phyloP scores from a whole-genome alignment of 2,329 filamentous ascomycete genomes.

The Aspergillus brunneoviolaceus region DNA sequence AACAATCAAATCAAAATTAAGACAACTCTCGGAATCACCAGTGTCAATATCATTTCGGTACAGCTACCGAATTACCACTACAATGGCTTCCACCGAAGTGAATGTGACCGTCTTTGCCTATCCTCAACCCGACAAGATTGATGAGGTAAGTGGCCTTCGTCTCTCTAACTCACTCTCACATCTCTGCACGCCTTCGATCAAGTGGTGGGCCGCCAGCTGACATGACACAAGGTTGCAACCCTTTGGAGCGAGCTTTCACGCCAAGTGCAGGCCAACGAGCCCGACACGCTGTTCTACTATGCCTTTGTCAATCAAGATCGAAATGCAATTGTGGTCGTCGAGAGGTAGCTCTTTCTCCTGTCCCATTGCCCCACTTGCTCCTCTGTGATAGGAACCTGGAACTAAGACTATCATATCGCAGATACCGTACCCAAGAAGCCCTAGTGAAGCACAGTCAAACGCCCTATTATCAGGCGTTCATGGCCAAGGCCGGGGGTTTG shows the following conservation, averaged over 20 bases:
- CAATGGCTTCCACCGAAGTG: neutral
- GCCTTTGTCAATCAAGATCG: conserved; percentile 26
- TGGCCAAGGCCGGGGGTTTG: neutral
- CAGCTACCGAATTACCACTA: neutral
- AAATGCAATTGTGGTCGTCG: conserved; percentile 35
- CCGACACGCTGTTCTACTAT: conserved; percentile 34
- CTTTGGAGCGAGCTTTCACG: conserved; percentile 27
- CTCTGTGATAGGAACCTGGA: neutral
- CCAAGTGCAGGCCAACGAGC: conserved; percentile 34
- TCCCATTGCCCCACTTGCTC: neutral
- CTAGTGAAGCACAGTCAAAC: neutral
- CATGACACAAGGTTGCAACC: conserved; percentile 23
- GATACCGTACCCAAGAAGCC: neutral
- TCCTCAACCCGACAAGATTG: conserved; percentile 32
- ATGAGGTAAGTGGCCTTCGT: conserved; percentile 26
- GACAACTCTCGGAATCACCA: no score
- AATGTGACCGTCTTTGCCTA: conserved; percentile 2
- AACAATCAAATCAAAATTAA: no score
- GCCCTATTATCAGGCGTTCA: neutral
- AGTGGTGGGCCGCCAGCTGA: neutral
- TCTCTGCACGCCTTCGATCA: no score
- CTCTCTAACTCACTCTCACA: neutral
- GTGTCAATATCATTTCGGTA: no score
- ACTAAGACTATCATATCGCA: neutral
- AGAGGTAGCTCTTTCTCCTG: conserved; percentile 24